Percentiles rank a stretch among this genome's conserved stretches.
Conservation (phyloP, 148 eudicot genomes). For the Heliamphora exappendiculata region DNA sequence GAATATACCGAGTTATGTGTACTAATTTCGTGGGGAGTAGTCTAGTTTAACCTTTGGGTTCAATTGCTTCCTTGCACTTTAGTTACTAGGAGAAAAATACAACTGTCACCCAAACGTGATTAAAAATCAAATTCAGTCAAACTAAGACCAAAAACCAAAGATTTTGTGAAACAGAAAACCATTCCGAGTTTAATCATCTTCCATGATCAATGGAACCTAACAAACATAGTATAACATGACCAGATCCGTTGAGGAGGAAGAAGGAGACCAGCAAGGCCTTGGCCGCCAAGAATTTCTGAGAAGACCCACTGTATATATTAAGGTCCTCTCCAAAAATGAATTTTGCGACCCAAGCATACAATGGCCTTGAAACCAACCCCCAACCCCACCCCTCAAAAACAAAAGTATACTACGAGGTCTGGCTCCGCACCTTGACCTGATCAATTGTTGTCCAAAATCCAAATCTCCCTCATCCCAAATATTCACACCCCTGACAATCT, state of each 20-base stretch:
- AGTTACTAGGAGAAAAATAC: not conserved
- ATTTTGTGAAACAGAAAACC: not conserved
- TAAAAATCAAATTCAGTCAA: not conserved
- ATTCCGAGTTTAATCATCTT: not conserved
- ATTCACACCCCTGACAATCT: not conserved
- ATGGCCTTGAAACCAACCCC: too few relatives aligned
- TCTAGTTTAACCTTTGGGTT: not conserved
- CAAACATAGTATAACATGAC: not conserved
- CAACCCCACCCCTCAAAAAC: too few relatives aligned
- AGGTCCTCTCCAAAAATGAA: too few relatives aligned
- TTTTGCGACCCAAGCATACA: too few relatives aligned
- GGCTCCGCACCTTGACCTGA: too few relatives aligned
- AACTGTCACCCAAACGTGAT: too few relatives aligned
- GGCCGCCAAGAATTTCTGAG: too few relatives aligned
- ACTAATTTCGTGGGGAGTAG: not conserved
- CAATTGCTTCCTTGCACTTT: not conserved
- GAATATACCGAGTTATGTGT: not conserved
- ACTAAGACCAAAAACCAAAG: not conserved
- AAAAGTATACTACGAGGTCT: too few relatives aligned
- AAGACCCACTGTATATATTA: too few relatives aligned
- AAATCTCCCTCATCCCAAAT: not conserved
- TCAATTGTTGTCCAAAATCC: too few relatives aligned
- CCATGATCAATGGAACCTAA: not conserved
- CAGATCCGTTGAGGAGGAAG: not conserved
- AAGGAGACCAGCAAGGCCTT: too few relatives aligned